A percentile compares a stretch with the other conserved stretches of the same genome.
These are phyloP conservation scores for Paracamarosporium sp. DNA, from an alignment of 2,329 filamentous ascomycete genomes.

Conservation along the genomic window DNA sequence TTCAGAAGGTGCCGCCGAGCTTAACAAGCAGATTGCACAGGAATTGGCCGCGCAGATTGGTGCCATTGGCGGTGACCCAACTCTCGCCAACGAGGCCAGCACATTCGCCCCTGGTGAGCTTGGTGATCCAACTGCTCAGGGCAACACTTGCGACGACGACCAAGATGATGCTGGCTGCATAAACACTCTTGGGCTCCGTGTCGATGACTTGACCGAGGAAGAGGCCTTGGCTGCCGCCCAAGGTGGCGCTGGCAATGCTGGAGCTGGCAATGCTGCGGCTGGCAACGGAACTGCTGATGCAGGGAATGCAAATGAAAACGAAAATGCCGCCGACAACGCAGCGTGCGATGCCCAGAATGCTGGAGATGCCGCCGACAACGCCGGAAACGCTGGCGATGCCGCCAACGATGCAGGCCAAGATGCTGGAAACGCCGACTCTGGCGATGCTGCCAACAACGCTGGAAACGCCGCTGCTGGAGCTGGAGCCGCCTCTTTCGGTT, in stretches of 20 bases:
- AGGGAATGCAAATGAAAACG: neutral
- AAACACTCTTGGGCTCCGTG: constrained; percentile 59
- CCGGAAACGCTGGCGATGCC: neutral
- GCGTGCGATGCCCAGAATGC: neutral
- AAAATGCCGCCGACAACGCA: neutral
- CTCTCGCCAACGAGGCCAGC: constrained; percentile 65
- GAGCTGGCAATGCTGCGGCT: constrained; percentile 19
- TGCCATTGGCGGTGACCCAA: constrained; percentile 67
- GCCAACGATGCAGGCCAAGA: neutral
- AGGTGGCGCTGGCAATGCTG: constrained; percentile 27
- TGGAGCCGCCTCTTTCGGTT: constrained; percentile 50
- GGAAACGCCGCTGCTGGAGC: constrained; percentile 4
- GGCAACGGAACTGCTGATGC: constrained; percentile 27
- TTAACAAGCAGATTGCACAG: constrained; percentile 68
- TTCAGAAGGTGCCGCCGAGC: constrained; percentile 59
- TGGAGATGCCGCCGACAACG: neutral
- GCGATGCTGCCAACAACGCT: constrained; percentile 2
- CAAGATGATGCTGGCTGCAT: constrained; percentile 62
- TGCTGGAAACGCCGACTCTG: neutral
- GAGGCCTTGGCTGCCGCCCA: constrained; percentile 60
- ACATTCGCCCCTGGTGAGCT: constrained; percentile 69
- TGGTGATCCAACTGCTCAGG: constrained; percentile 56
- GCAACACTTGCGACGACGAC: constrained; percentile 60
- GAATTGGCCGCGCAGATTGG: constrained; percentile 66
- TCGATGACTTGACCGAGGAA: constrained; percentile 60